Evolutionary conservation across 352 stramenopile genomes (phyloP).

Genomic region (Phytopythium kandeliae): DNA sequence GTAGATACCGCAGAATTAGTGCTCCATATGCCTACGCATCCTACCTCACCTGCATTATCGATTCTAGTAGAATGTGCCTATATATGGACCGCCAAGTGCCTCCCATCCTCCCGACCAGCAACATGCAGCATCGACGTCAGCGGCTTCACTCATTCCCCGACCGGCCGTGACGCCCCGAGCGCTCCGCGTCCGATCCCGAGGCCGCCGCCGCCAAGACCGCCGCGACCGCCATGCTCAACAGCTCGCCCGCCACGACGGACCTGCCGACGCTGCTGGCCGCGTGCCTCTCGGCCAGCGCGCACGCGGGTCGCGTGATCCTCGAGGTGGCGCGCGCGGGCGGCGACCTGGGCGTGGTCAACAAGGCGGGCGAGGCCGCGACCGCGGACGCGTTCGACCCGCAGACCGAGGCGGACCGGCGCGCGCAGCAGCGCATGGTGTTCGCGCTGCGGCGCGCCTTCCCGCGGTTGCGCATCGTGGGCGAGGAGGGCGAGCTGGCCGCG

Average conservation of each 20-base stretch:
- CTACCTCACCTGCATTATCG: too few relatives aligned
- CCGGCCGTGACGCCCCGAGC: too few relatives aligned
- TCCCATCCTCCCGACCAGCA: too few relatives aligned
- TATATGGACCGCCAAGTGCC: too few relatives aligned
- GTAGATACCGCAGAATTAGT: too few relatives aligned
- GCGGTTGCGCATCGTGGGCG: conserved; percentile 49
- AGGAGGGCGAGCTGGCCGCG: conserved; percentile 59
- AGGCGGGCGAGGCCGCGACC: conserved; percentile 32
- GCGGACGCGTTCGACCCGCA: conserved; percentile 74
- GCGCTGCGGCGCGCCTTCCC: conserved; percentile 53
- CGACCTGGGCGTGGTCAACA: conserved; percentile 69
- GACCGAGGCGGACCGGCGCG: conserved; percentile 68
- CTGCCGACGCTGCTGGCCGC: conserved; percentile 44
- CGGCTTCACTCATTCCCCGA: too few relatives aligned
- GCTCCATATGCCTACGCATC: too few relatives aligned
- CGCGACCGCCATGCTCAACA: conserved; percentile 8
- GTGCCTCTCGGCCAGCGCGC: conserved; percentile 45
- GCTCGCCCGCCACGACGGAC: conserved; percentile 8
- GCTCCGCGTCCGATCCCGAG: too few relatives aligned
- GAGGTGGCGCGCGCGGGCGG: conserved; percentile 47
- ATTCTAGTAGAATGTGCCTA: too few relatives aligned
- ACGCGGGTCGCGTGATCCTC: conserved; percentile 61
- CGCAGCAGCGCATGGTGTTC: conserved; percentile 65
- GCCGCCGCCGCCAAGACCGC: too few relatives aligned
- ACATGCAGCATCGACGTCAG: too few relatives aligned